These are phyloP conservation scores for Mortierella sp. DNA, from an alignment of 371 early-diverging fungal species.

Conservation along the genomic window DNA sequence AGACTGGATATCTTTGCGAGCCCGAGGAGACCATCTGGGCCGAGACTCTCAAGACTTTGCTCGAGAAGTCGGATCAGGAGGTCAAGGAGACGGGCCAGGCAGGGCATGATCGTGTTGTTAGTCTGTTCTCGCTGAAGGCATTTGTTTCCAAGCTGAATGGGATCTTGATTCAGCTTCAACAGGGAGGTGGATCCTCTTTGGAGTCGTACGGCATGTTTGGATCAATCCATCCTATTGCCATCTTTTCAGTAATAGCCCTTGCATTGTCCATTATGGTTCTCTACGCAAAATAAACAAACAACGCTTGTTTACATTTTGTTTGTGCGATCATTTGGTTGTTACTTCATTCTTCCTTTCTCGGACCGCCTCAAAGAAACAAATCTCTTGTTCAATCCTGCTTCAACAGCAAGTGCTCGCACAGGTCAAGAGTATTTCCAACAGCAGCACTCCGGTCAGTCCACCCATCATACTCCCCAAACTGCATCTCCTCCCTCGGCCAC, in stretches of 20 bases:
- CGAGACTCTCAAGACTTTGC: conserved; percentile 64
- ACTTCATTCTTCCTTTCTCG: neutral
- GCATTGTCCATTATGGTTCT: conserved; percentile 25
- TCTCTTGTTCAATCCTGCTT: neutral
- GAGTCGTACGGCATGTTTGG: conserved; percentile 25
- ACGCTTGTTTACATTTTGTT: neutral
- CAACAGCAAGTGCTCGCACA: conserved; percentile 45
- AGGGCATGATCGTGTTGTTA: conserved; percentile 75
- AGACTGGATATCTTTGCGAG: conserved; percentile 83
- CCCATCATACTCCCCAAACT: conserved; percentile 42
- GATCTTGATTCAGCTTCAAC: conserved; percentile 60
- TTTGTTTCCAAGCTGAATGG: conserved; percentile 80
- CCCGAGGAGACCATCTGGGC: conserved; percentile 78
- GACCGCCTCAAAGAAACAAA: no score
- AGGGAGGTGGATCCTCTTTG: conserved; percentile 14
- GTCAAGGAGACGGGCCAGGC: conserved; percentile 57
- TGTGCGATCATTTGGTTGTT: neutral
- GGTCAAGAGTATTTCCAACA: conserved; percentile 43
- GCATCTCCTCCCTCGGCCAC: conserved; percentile 41
- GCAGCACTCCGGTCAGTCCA: conserved; percentile 51
- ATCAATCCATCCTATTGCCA: neutral
- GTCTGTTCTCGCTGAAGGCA: conserved; percentile 73
- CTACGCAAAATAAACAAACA: neutral
- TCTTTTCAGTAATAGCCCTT: conserved; percentile 23
- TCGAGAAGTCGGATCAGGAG: conserved; percentile 46